phyloP scores from a whole-genome alignment of 2,329 filamentous ascomycete genomes.

The Colletotrichum tofieldiae region DNA sequence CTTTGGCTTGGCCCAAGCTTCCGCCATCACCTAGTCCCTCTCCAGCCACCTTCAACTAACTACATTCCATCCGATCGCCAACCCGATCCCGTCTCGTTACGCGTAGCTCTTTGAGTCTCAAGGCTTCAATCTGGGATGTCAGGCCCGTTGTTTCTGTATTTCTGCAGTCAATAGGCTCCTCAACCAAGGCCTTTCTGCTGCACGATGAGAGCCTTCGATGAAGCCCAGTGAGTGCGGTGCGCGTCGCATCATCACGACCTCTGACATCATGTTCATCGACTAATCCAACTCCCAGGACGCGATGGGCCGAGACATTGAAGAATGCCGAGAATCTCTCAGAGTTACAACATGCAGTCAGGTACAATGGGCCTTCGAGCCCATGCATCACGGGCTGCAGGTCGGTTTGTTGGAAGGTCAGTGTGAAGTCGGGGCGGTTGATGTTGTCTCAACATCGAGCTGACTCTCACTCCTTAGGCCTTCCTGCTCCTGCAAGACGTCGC shows the following conservation, averaged over 20 bases:
- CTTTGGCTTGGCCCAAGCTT: conserved; percentile 40
- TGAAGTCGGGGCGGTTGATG: conserved; percentile 2
- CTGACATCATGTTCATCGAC: conserved; percentile 44
- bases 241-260: conserved; percentile 20
- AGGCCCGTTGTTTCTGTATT: conserved; percentile 12
- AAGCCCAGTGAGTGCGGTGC: conserved; percentile 37
- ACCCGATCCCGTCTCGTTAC: background rate
- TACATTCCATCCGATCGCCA: conserved; percentile 24
- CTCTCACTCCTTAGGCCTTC: conserved; percentile 73
- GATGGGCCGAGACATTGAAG: conserved; percentile 77
- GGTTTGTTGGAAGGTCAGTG: conserved; percentile 89
- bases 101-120: conserved; percentile 14
- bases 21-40: conserved; percentile 26
- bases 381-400: conserved; percentile 85
- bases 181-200: conserved; percentile 14
- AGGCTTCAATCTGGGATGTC: conserved; percentile 29
- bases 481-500: conserved; percentile 81
- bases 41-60: conserved; percentile 39
- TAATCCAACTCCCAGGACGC: conserved; percentile 62
- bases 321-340: conserved; percentile 72
- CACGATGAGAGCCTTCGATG: conserved; percentile 38
- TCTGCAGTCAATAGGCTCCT: conserved; percentile 6
- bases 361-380: conserved; percentile 72
- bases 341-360: conserved; percentile 75
- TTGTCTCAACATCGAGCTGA: conserved; percentile 33